phyloP scores from a whole-genome alignment of 768 basidiomycete genomes.

The Suillus weaverae region DNA sequence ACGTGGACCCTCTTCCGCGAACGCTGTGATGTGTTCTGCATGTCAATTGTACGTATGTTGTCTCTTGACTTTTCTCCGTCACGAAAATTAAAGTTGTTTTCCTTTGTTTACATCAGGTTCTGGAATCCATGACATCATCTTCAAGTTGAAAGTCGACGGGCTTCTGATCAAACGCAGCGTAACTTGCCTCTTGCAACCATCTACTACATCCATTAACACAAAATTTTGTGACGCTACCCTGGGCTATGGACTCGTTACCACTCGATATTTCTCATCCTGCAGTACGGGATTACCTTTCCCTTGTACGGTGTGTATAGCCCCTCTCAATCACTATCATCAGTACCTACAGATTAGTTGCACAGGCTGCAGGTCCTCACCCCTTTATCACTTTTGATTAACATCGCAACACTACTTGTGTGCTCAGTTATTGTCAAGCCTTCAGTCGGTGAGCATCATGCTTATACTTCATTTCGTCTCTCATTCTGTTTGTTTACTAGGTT shows the following conservation, averaged over 20 bases:
- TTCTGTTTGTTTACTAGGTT: slow-evolving; percentile 34
- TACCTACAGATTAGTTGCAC: neutral
- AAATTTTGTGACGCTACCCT: neutral
- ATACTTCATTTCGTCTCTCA: neutral
- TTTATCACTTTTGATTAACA: slow-evolving; percentile 77
- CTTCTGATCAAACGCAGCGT: neutral
- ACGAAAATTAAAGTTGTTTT: neutral
- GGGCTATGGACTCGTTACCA: slow-evolving; percentile 54
- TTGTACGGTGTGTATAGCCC: slow-evolving; percentile 46
- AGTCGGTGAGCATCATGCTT: slow-evolving; percentile 39
- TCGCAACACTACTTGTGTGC: slow-evolving; percentile 72
- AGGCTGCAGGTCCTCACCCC: slow-evolving; percentile 88
- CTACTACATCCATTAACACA: neutral
- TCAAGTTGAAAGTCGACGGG: neutral
- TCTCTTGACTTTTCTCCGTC: neutral
- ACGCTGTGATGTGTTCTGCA: neutral
- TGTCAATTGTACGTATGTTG: neutral
- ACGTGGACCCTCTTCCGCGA: slow-evolving; percentile 42
- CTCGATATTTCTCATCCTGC: slow-evolving; percentile 60
- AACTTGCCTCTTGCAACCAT: neutral
- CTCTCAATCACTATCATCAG: neutral
- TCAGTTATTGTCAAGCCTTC: slow-evolving; percentile 64
- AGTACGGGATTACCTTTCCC: slow-evolving; percentile 64
- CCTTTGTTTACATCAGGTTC: neutral
- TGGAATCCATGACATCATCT: slow-evolving; percentile 5